phyloP scores from a whole-genome alignment of 129 eudicot species.

The Daucus carota region DH1_v3.0 NC_030382.2:11762501-11763000 shows the following conservation, averaged over 20 bases:
- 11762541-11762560: not conserved
- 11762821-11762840: not conserved
- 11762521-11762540: not conserved
- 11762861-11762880: not conserved
- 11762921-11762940: not conserved
- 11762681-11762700: not conserved
- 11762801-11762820: not conserved
- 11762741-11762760: too few relatives aligned
- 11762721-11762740: not conserved
- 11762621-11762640: fast-evolving
- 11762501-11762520: not conserved
- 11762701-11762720: not conserved
- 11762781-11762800: too few relatives aligned
- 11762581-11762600: not conserved
- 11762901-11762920: not conserved
- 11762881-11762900: not conserved
- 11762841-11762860: too few relatives aligned
- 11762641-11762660: not conserved
- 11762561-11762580: not conserved
- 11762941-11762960: not conserved
- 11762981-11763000: not conserved
- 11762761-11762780: too few relatives aligned
- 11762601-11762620: not conserved
- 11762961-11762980: not conserved
- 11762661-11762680: not conserved